Evolutionary conservation across 2,329 filamentous ascomycete species (phyloP), one percentile per base, ranked within the genome.

Genomic region (Arthrobotrys musiformis): DNA sequence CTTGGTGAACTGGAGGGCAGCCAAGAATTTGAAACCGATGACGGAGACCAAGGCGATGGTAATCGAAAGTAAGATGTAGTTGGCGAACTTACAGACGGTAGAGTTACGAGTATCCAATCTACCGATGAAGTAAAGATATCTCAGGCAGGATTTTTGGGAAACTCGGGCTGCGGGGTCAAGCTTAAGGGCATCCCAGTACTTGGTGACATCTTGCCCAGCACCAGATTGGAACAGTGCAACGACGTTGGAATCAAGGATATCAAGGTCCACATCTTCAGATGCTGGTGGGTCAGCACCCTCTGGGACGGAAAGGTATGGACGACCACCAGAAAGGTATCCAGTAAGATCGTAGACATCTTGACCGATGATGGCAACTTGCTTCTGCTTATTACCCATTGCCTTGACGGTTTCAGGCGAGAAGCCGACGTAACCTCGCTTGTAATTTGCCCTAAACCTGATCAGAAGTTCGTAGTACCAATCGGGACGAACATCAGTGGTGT

Each of bases 401-500:
- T 88, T 87, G 64, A 99, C 87, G 81, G 95, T 96, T 78, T 92
- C 81, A 0, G 90, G 85, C 8, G 92, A 93, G 83, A 93, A 99
- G 26, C 93, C 95, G 61, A 99, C 86, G 79, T 90, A 90, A 58
- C 95, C 95, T 83, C 96, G 96, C 84, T 92, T 91, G 86, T 91
- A 98, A 80, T 90, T 90, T 33, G 89, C 84, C 80, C 91, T 91
- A 64, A 99, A 85, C 83, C 90, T 89, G 33, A 90, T 87, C 88
- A 97, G 93, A 83, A 94, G 90, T 84, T 99, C 93, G 70, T 88
- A 91, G 85, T 94, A 98, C 95, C 95, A 99, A 82, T 97, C 93
- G 1, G 91, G 90, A 9, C 94, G 90, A 61, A 88, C 92, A 79
- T 93, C 93, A 37, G 64, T 19, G 28, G n/a, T 60, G 35, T 88